Evolutionary conservation across 192 early-diverging fungal genomes (phyloP), one percentile per base, ranked within the genome.

Genomic region (Podila epicladia): DNA sequence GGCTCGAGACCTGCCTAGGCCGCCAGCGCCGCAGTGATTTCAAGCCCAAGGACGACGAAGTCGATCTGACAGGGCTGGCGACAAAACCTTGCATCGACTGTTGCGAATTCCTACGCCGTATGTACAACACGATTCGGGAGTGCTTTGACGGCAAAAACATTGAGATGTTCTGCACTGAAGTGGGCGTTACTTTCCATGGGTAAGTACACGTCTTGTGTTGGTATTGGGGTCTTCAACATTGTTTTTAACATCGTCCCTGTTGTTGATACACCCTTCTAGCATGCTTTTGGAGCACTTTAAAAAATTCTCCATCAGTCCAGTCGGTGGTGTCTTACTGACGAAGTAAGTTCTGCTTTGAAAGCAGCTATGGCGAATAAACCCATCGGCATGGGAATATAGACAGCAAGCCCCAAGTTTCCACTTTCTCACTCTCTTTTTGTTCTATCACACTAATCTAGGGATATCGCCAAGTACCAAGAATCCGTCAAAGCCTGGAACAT

Each of bases 391-490:
- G 29, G 29, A 29, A 9, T 37, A 8, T 37, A 9, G 1, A 11
- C 4, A 37, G 35, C 35, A 37, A 8, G 2, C 35, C 6, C 35
- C 9, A 9, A 3, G 7, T 1, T 29, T 29, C 1, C 29, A 2
- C 29, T 29, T 29, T 29, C 29, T 29, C 29, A 29, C 29, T 29
- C 29, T 29, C 29, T 29, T 29, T 29, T 29, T 29, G 29, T 29
- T 1, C 29, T 29, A 29, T 29, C 29, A 29, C 29, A 29, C 29
- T 3, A 29, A 29, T 29, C 29, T 29, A 95, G 93, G 75, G 98
- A 99, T 75, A 91, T 99, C 61, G 91, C 96, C 7, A 94, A 91
- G 72, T 99, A 99, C 84, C 97, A 95, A 79, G 94, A 98, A 84
- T 82, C 89, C 0, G 90, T 99, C 48, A 79, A 86, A 57, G 71